phyloP scores from a whole-genome alignment of 2,329 filamentous ascomycete genomes.

The Ascochyta rabiei region DNA sequence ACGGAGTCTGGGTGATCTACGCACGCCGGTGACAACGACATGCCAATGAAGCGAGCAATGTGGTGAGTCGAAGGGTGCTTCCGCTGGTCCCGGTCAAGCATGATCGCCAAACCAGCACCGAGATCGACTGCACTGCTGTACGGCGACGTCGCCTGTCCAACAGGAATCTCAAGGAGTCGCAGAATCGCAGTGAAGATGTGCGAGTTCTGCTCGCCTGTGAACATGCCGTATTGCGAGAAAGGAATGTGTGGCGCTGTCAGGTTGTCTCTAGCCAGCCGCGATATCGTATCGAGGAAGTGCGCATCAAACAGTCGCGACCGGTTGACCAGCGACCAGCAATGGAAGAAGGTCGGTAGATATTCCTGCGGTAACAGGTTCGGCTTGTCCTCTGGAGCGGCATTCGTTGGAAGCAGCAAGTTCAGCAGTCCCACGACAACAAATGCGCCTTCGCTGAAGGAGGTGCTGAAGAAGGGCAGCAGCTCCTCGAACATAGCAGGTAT shows the following conservation, averaged over 20 bases:
- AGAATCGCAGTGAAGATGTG: constrained; percentile 91
- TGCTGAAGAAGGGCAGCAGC: constrained; percentile 74
- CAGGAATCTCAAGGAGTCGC: constrained; percentile 90
- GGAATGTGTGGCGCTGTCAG: constrained; percentile 75
- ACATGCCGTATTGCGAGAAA: constrained; percentile 87
- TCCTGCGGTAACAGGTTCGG: constrained; percentile 82
- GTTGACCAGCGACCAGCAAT: constrained; percentile 92
- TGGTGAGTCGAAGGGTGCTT: constrained; percentile 92
- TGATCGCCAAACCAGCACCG: constrained; percentile 79
- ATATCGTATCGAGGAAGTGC: constrained; percentile 87
- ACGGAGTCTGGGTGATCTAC: constrained; percentile 79
- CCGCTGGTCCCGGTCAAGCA: constrained; percentile 89
- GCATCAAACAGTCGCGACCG: constrained; percentile 87
- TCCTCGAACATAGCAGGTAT: constrained; percentile 71
- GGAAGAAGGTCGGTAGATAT: constrained; percentile 92
- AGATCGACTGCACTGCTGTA: constrained; percentile 83
- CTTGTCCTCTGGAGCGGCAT: constrained; percentile 73
- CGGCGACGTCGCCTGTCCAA: constrained; percentile 92
- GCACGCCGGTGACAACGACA: constrained; percentile 87
- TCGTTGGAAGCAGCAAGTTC: constrained; percentile 86
- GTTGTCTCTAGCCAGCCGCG: constrained; percentile 83
- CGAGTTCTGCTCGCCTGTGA: constrained; percentile 88
- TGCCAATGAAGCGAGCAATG: constrained; percentile 89
- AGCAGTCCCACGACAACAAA: constrained; percentile 91
- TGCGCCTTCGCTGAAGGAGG: constrained; percentile 87